These are phyloP conservation scores for Styphnolobium japonicum DNA, from an alignment of 306 rosid species.

Conservation along the genomic window DNA sequence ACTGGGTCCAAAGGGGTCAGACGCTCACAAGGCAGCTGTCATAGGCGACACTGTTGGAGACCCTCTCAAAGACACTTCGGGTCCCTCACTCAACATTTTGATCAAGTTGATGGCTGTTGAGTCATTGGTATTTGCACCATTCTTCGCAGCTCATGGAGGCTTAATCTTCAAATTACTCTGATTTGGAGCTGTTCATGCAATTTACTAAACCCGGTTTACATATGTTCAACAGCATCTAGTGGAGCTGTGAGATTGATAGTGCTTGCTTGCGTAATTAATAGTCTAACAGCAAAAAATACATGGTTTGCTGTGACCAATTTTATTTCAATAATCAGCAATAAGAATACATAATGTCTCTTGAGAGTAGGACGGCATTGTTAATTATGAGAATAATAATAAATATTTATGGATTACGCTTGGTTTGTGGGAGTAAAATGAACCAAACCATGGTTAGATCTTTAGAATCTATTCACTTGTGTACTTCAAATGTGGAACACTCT, in stretches of 20 bases:
- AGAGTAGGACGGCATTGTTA: background rate
- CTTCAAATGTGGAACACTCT: conserved; percentile 8
- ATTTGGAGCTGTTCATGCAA: background rate
- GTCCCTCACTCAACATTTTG: conserved; percentile 69
- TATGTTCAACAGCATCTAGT: background rate
- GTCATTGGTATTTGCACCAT: conserved; percentile 69
- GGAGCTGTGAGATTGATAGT: background rate
- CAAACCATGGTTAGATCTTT: background rate
- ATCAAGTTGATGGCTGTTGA: conserved; percentile 68
- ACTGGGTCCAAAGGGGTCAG: conserved; percentile 70
- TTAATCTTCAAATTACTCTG: conserved; percentile 52
- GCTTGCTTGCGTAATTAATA: background rate
- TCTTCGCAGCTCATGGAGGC: conserved; percentile 69
- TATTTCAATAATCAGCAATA: background rate
- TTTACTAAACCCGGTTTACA: background rate
- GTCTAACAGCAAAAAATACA: background rate
- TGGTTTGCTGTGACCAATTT: background rate
- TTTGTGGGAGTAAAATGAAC: background rate
- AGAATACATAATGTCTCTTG: background rate
- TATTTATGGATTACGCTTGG: conserved; percentile 6
- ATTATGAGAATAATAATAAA: background rate
- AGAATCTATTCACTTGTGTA: background rate
- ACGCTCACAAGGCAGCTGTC: conserved; percentile 63
- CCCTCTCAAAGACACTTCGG: conserved; percentile 66
- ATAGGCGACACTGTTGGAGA: conserved; percentile 59